Conservation (phyloP, 1,284 basidiomycete genomes). For the Cutaneotrichosporon spelunceum region DNA sequence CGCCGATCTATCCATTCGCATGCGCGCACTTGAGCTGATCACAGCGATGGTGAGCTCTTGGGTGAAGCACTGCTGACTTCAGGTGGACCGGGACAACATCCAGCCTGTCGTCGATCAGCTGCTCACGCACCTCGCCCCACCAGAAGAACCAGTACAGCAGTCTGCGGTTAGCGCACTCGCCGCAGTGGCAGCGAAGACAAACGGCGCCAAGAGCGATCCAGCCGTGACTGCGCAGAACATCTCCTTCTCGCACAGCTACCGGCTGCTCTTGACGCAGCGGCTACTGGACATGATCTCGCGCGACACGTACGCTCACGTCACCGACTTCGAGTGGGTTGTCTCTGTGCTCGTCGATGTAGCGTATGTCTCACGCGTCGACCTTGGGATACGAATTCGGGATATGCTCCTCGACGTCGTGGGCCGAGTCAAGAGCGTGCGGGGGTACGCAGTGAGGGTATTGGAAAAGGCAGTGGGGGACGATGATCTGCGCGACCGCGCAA, state of each 20-base stretch:
- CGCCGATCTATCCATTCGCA: constrained; percentile 89
- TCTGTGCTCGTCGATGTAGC: constrained; percentile 87
- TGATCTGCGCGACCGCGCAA: constrained; percentile 58
- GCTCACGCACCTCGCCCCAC: constrained; percentile 74
- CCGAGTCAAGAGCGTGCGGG: constrained; percentile 70
- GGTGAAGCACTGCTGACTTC: constrained; percentile 15
- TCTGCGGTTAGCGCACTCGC: constrained; percentile 38
- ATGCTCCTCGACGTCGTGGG: constrained; percentile 83
- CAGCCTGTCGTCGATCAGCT: constrained; percentile 85
- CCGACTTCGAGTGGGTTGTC: constrained; percentile 95
- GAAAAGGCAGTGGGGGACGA: constrained; percentile 74
- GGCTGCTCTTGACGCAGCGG: constrained; percentile 71
- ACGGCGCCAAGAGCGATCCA: constrained; percentile 23
- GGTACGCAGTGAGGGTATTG: constrained; percentile 77
- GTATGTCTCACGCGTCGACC: constrained; percentile 72
- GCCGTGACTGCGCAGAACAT: constrained; percentile 38
- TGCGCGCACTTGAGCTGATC: constrained; percentile 89
- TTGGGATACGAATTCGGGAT: constrained; percentile 71
- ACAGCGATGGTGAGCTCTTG: constrained; percentile 73
- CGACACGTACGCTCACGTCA: constrained; percentile 79
- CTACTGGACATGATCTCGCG: constrained; percentile 79
- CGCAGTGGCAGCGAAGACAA: constrained; percentile 26
- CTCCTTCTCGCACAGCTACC: constrained; percentile 67
- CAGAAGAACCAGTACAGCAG: constrained; percentile 52
- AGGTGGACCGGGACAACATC: constrained; percentile 78